phyloP scores from a whole-genome alignment of 495 filamentous ascomycete genomes.

The Aspergillus panamensis region DNA sequence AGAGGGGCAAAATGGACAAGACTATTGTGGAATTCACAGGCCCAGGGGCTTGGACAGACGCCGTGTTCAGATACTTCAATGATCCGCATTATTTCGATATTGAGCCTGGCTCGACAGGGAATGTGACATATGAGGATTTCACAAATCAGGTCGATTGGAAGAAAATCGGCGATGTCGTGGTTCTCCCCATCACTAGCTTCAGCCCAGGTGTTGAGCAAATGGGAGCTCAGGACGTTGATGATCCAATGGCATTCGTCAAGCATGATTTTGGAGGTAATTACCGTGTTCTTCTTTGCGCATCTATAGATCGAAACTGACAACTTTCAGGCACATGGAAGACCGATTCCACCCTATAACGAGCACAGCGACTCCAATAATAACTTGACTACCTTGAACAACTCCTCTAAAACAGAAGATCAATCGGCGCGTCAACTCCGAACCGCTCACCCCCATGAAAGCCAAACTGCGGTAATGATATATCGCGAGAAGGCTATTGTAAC shows the following conservation, averaged over 20 bases:
- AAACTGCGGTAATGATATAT: too few relatives aligned
- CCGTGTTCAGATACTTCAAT: conserved; percentile 90
- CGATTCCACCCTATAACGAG: conserved; percentile 41
- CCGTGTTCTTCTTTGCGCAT: neutral
- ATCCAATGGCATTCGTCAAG: conserved; percentile 97
- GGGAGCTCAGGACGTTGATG: conserved; percentile 83
- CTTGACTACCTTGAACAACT: neutral
- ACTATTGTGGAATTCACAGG: conserved; percentile 95
- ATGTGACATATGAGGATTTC: conserved; percentile 84
- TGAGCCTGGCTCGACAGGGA: conserved; percentile 57
- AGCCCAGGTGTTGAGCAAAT: conserved; percentile 92
- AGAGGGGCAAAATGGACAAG: conserved; percentile 61
- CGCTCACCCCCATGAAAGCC: too few relatives aligned
- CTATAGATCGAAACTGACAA: conserved; percentile 6
- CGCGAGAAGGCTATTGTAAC: too few relatives aligned
- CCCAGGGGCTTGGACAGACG: conserved; percentile 92
- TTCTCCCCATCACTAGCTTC: conserved; percentile 95
- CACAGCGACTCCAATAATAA: neutral
- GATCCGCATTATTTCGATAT: conserved; percentile 86
- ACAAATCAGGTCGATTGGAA: conserved; percentile 77
- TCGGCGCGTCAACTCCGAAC: neutral
- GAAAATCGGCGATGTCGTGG: conserved; percentile 90
- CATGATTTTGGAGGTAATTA: conserved; percentile 87
- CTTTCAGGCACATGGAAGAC: conserved; percentile 74
- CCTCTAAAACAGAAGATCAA: neutral